Percentiles rank a stretch among this genome's conserved stretches.
These are phyloP conservation scores for Ocimum tenuiflorum DNA, from an alignment of 257 asterid species.

Conservation along the genomic window DNA sequence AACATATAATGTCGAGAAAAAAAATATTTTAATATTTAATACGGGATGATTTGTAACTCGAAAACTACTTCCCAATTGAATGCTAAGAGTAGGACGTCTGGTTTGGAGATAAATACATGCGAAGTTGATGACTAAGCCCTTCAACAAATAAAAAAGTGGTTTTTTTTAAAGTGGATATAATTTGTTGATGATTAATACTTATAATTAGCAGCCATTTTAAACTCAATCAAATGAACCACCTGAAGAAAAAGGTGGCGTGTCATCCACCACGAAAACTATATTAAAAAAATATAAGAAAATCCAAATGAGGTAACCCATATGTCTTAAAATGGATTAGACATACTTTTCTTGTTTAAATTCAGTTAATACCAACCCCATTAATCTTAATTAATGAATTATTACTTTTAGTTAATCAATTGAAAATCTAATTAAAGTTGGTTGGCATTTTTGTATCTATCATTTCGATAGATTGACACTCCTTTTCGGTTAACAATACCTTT, in stretches of 20 bases:
- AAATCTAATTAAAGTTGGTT: constrained; percentile 46
- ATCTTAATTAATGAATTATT: constrained; percentile 18
- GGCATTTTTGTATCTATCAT: constrained; percentile 39
- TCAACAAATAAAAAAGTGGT: not conserved
- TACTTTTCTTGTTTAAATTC: constrained; percentile 42
- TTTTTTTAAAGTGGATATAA: not conserved
- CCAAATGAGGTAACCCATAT: constrained; percentile 52
- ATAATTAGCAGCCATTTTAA: constrained; percentile 14
- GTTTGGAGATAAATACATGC: too few species aligned
- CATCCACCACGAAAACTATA: constrained; percentile 14
- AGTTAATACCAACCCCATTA: constrained; percentile 45
- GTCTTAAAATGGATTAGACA: too few species aligned
- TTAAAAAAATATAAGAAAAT: not conserved
- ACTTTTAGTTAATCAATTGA: constrained; percentile 5
- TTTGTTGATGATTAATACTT: constrained; percentile 8
- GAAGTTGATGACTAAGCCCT: too few species aligned
- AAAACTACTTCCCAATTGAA: too few species aligned
- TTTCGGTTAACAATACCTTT: constrained; percentile 37
- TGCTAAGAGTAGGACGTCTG: too few species aligned
- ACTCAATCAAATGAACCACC: constrained; percentile 1
- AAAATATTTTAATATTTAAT: too few species aligned
- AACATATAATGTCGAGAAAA: too few species aligned
- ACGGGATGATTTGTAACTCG: too few species aligned
- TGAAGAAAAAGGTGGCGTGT: constrained; percentile 36
- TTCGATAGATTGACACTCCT: constrained; percentile 41